phyloP scores from a whole-genome alignment of 1,284 basidiomycete species.

The Apiotrichum sp. region DNA sequence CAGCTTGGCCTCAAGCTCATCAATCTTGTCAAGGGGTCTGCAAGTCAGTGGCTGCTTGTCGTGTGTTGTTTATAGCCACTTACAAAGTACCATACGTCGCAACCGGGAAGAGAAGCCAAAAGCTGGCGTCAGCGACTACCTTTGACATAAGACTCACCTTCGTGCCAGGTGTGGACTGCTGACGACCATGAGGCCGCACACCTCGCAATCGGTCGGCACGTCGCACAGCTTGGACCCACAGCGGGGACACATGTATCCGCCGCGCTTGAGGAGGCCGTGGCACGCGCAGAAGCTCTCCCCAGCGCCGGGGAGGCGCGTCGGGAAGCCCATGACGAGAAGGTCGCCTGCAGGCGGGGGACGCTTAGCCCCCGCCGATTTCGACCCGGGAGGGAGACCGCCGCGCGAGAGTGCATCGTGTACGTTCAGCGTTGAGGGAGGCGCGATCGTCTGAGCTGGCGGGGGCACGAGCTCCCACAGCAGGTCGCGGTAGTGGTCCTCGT shows the following conservation, averaged over 20 bases:
- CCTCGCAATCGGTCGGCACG: slow-evolving; percentile 95
- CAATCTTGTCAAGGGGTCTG: slow-evolving; percentile 2
- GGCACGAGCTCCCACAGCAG: slow-evolving; percentile 92
- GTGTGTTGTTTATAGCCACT: background rate
- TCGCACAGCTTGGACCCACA: slow-evolving; percentile 92
- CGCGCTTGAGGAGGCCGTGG: slow-evolving; percentile 79
- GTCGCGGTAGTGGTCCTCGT: slow-evolving; percentile 95
- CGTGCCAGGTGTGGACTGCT: slow-evolving; percentile 93
- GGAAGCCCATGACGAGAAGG: slow-evolving; percentile 99
- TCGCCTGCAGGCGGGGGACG: slow-evolving; percentile 64
- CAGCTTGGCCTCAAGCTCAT: slow-evolving; percentile 47
- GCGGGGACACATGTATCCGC: slow-evolving; percentile 90
- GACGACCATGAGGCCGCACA: slow-evolving; percentile 95
- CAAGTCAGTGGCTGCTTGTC: background rate
- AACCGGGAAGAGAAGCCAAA: slow-evolving; percentile 45
- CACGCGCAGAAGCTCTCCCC: slow-evolving; percentile 84
- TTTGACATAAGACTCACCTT: slow-evolving; percentile 58
- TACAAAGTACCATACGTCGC: slow-evolving; percentile 28
- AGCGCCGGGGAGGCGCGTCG: slow-evolving; percentile 77
- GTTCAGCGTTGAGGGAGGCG: slow-evolving; percentile 27
- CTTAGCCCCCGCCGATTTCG: slow-evolving; percentile 24
- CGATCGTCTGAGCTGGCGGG: slow-evolving; percentile 71
- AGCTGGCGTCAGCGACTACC: slow-evolving; percentile 22
- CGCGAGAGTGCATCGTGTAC: slow-evolving; percentile 52
- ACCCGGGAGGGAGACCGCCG: slow-evolving; percentile 31